Base-by-base conservation (phyloP, 108 stramenopile genomes). In the Fistulifera pelliculosa region DNA sequence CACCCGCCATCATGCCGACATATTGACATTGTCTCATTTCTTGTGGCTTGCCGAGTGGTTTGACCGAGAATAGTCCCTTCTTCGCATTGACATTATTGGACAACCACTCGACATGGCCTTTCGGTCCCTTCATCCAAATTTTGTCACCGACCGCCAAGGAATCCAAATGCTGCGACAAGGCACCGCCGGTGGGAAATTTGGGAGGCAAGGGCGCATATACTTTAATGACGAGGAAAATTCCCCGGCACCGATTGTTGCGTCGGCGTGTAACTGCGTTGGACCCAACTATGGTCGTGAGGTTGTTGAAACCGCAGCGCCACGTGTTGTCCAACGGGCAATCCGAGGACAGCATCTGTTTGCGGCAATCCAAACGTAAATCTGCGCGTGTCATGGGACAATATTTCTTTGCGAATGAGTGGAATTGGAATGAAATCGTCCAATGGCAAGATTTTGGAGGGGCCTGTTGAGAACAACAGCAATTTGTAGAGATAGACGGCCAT, bases 301-400 rank as follows among this genome's bases (percentile, higher is more conserved):
- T 95, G 93, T 8, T 57, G 80, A 72, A 84, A 98, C 44, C 79
- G 79, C 18, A 98, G 69, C 2, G 90, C 76, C 31, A 98, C 84
- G 60, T 98, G 97, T 67, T 98, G 95, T n/a, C 97, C 97, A 15
- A 94, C 86, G 14, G 97, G 95, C 47, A 98, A 65, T 10, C 97
- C 97, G n/a, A 98, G 74, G 14, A 77, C 41, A 26, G 73, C 73
- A 19, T 55, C 31, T 23, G 68, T 68, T 14, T 70, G 60, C 13
- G 84, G 95, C 7, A 97, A 61, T 8, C 66, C 90, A 58, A 98
- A 96, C n/a, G 94, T 94, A 57, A 96, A 96, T 41, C 70, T 68
- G 27, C 87, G 71, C 10, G 93, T 94, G 68, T 98, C 94, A 69
- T 96, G 97, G 27, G 84, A 87, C 13, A 98, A 40, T 0, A 56